Evolutionary conservation across 768 basidiomycete genomes (phyloP), one percentile per base, ranked within the genome.

Genomic region (Amyloporia xantha): DNA sequence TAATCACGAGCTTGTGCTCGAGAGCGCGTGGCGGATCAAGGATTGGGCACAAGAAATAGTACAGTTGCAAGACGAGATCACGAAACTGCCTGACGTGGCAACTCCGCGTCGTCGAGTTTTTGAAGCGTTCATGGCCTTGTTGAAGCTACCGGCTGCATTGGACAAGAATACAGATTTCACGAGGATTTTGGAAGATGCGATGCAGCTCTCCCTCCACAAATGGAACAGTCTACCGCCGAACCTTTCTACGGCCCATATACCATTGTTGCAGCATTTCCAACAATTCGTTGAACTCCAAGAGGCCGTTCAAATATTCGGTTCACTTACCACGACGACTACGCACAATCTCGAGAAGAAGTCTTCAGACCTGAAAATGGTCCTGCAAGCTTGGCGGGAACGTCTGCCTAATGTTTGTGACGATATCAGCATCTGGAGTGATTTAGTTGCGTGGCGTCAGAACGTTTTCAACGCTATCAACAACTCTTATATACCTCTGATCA

Each of bases 381-480:
- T 99, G 41, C 89, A 92, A 58, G 91, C 92, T 0, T 98, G 96
- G 96, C 79, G 96, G 49, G 96, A 98, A 62, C 83, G 96, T 26
- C 75, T 99, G 11, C 96, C 96, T 2, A 95, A 97, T 66, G 76
- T 86, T 38, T 89, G 91, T 64, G 96, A 99, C 62, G 96, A 99
- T 62, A 97, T 99, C 68, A 91, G 86, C 55, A 88, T 98, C 53
- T 99, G 96, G 96, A 92, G 89, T 54, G 96, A 99, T 66, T 77
- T 99, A n/a, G 91, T 99, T 3, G 92, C 94, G 13, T 99, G 96
- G 96, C 73, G 96, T 48, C 96, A 98, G 66, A 97, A 98, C 62
- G 92, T 99, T 41, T 99, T 99, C 72, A 80, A 86, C 55, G 88
- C 92, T 13, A 96, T 99, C 69, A 99, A 98, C 64, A 90, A 91